These are phyloP conservation scores for Lactarius deliciosus DNA, from an alignment of 768 basidiomycete genomes.

Conservation along the genomic window DNA sequence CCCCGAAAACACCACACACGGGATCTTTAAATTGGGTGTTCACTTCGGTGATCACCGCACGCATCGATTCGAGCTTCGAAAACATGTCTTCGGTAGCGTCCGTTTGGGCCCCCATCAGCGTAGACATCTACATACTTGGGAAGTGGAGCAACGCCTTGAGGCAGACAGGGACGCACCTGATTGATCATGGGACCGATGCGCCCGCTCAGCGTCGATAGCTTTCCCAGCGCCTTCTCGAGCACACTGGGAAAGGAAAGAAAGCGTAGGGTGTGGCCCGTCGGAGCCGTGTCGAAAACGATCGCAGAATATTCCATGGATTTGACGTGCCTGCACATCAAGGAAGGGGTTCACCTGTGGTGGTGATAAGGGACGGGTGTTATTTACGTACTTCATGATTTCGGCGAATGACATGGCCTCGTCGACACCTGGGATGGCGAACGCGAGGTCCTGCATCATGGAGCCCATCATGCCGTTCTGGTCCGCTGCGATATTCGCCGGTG, in stretches of 20 bases:
- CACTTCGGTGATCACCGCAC: slow-evolving; percentile 95
- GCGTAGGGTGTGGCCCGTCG: slow-evolving; percentile 96
- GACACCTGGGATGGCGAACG: slow-evolving; percentile 98
- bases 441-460: slow-evolving; percentile 99
- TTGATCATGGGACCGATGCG: slow-evolving; percentile 97
- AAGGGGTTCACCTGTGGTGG: background rate
- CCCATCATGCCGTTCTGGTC: slow-evolving; percentile 95
- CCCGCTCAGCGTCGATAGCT: slow-evolving; percentile 89
- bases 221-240: slow-evolving; percentile 94
- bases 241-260: slow-evolving; percentile 99
- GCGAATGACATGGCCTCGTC: slow-evolving; percentile 99
- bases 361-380: slow-evolving; percentile 14
- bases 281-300: slow-evolving; percentile 98
- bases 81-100: slow-evolving; percentile 98
- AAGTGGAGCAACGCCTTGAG: slow-evolving; percentile 1
- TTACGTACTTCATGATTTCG: slow-evolving; percentile 96
- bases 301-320: slow-evolving; percentile 99
- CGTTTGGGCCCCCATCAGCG: slow-evolving; percentile 92
- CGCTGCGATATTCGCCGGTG: slow-evolving; percentile 45
- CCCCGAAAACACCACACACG: slow-evolving; percentile 51
- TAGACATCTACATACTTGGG: slow-evolving; percentile 66
- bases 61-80: slow-evolving; percentile 95
- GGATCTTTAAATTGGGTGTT: slow-evolving; percentile 99
- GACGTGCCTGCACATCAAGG: slow-evolving; percentile 68
- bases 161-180: slow-evolving; percentile 46